Conservation (phyloP, 371 early-diverging fungal species). For the Mucor velutinosus region DNA sequence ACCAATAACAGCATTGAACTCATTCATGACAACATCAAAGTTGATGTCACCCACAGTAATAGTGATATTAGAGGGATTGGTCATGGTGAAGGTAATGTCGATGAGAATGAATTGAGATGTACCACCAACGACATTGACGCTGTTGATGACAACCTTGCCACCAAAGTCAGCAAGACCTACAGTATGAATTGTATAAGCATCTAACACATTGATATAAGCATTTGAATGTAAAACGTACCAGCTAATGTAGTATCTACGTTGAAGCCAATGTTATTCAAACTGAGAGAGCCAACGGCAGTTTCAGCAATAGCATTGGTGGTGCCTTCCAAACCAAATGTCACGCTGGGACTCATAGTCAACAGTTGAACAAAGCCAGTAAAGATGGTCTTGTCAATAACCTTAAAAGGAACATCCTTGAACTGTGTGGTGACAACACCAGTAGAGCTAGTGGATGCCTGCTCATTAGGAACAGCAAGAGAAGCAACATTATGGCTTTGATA, state of each 20-base stretch:
- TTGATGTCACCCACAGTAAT: conserved; percentile 54
- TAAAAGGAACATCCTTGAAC: conserved; percentile 53
- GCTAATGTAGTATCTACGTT: conserved; percentile 52
- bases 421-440: conserved; percentile 49
- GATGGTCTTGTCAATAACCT: conserved; percentile 34
- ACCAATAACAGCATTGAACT: conserved; percentile 40
- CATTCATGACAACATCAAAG: conserved; percentile 46
- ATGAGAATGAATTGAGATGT: conserved; percentile 40
- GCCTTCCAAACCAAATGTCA: conserved; percentile 55
- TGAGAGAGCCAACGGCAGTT: conserved; percentile 57
- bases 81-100: conserved; percentile 39
- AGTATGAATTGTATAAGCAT: background rate
- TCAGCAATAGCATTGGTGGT: conserved; percentile 49
- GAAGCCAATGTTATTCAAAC: conserved; percentile 50
- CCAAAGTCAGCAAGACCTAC: conserved; percentile 49
- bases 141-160: conserved; percentile 42
- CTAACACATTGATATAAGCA: too few relatives aligned
- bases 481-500: conserved; percentile 44
- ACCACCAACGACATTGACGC: conserved; percentile 45
- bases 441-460: conserved; percentile 44
- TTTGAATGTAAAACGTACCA: conserved; percentile 32
- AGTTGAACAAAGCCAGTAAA: conserved; percentile 53
- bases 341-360: conserved; percentile 46
- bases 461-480: conserved; percentile 49
- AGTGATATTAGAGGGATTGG: conserved; percentile 58